A percentile compares a stretch with the other conserved stretches of the same genome.
These are phyloP conservation scores for Kernera saxatilis DNA, from an alignment of 345 rosid genomes.

Conservation along the genomic window DNA sequence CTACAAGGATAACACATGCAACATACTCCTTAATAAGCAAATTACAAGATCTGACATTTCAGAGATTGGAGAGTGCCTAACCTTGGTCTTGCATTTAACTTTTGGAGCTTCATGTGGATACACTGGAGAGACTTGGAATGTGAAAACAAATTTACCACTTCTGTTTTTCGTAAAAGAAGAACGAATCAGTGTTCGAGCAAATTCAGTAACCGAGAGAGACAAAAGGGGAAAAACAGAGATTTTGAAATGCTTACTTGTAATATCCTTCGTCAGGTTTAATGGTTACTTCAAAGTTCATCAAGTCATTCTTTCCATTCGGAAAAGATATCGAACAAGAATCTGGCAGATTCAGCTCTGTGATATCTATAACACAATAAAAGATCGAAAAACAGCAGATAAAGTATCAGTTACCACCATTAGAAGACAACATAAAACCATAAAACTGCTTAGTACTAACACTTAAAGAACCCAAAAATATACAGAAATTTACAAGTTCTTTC, in stretches of 20 bases:
- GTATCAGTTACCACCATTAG: neutral
- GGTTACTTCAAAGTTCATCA: slow-evolving; percentile 72
- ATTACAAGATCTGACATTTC: neutral
- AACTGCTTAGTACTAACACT: neutral
- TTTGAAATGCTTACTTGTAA: slow-evolving; percentile 42
- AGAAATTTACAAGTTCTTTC: no score
- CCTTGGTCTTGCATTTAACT: slow-evolving; percentile 98
- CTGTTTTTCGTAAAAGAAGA: slow-evolving; percentile 26
- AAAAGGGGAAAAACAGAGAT: neutral
- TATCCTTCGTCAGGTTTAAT: slow-evolving; percentile 75
- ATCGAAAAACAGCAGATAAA: neutral
- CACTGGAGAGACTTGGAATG: slow-evolving; percentile 79
- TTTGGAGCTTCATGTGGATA: slow-evolving; percentile 97
- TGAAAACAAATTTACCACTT: slow-evolving; percentile 74
- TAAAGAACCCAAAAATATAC: neutral
- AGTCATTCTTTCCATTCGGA: slow-evolving; percentile 65
- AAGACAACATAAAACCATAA: neutral
- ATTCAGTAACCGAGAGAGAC: neutral
- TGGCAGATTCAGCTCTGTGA: slow-evolving; percentile 67
- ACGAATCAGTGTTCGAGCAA: neutral
- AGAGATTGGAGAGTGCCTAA: slow-evolving; percentile 6
- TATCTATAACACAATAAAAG: slow-evolving; percentile 38
- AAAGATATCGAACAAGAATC: slow-evolving; percentile 50
- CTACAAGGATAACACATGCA: slow-evolving; percentile 25
- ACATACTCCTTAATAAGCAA: neutral